These are phyloP conservation scores for Penicillium subrubescens DNA, from an alignment of 495 filamentous ascomycete genomes.

Conservation along the genomic window DNA sequence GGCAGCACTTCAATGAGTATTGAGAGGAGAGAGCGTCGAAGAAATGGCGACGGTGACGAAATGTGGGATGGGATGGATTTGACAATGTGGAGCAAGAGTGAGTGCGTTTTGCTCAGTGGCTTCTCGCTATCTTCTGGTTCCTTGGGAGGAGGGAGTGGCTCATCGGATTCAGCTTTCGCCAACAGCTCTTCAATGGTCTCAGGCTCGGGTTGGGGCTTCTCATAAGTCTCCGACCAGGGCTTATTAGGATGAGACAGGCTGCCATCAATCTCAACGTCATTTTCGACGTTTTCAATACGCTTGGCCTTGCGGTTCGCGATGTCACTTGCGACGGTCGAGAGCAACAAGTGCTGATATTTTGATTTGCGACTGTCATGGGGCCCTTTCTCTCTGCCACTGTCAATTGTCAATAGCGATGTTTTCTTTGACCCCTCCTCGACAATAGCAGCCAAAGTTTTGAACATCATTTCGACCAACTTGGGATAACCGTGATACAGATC, in stretches of 20 bases:
- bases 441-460: conserved; percentile 76
- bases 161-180: conserved; percentile 39
- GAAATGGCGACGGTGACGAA: conserved; percentile 74
- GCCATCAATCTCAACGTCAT: conserved; percentile 36
- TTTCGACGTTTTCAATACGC: conserved; percentile 33
- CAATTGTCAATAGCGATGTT: conserved; percentile 57
- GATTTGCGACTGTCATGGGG: conserved; percentile 41
- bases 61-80: conserved; percentile 79
- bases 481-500: conserved; percentile 95
- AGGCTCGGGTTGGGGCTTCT: conserved; percentile 28
- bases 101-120: conserved; percentile 56
- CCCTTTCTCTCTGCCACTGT: conserved; percentile 27
- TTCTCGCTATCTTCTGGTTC: conserved; percentile 57
- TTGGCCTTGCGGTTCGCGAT: conserved; percentile 41
- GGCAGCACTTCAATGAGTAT: conserved; percentile 71
- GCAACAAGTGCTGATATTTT: conserved; percentile 36
- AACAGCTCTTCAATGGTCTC: conserved; percentile 36
- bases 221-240: conserved; percentile 40
- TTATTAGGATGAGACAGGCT: conserved; percentile 37
- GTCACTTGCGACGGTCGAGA: conserved; percentile 41
- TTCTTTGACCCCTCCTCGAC: conserved; percentile 78
- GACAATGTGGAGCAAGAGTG: conserved; percentile 67
- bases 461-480: conserved; percentile 79
- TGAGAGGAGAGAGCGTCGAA: conserved; percentile 74
- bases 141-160: conserved; percentile 42